Base-by-base conservation (phyloP, 257 asterid genomes). In the Nicotiana undulata region DNA sequence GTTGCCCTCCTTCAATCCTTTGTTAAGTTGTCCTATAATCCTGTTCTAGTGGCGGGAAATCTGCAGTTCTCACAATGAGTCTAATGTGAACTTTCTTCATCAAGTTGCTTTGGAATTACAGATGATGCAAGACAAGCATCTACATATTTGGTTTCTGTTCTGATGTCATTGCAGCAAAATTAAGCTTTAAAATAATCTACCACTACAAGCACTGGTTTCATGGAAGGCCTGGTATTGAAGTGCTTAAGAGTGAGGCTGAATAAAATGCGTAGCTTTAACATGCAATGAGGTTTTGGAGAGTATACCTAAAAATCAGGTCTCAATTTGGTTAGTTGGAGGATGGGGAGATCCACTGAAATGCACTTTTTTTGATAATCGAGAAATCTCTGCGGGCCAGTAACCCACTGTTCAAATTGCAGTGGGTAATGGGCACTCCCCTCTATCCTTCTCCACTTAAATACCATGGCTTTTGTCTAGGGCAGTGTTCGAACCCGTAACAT, bases 1-100 rank as follows among this genome's bases (percentile, higher is more conserved):
- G 76, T 15, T 67, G 10, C 32, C 26, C 76, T 79, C 76, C 76
- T 10, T 79, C 60, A 49, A 26, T 74, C 79, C 26, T 74, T 72
- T 20, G 51, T 24, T 26, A 60, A 59, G 79, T 74, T 74, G 61
- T 58, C 61, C 17, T 74, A 74, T 46, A 31, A 26, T 49, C 63
- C 44, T 74, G 44, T 49, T 49, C 61, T 74, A 10, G 46, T 49
- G 61, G 0, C n/a, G 22, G 68, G 40, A 49, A 74, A 74, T 49
- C 79, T 74, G 58, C 79, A 74, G 61, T 13, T 24, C 61, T 74
- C 60, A 74, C 24, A 32, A 26, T 24, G 12, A 74, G 44, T 49
- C 4, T 2, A 49, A 74, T 49, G 2, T 22, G 20, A 49, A 4
- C 9, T 24, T 70, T 74, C 79, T 49, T 74, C 61, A 49, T 49